Base-by-base conservation (phyloP, 805 yeast species). In the Teunomyces panamensis region DNA sequence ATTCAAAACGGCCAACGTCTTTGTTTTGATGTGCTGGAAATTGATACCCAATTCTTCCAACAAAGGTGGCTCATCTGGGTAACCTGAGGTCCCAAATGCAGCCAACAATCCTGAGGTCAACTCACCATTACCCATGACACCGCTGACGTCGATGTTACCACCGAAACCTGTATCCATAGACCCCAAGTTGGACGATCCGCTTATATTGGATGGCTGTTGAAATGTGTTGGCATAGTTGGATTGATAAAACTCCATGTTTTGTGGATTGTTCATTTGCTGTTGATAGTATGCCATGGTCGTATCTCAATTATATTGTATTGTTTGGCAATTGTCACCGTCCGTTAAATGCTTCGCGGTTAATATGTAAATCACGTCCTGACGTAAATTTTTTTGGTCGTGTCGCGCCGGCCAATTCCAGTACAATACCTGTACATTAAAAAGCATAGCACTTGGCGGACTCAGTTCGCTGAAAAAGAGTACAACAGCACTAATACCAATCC, bases 1-100 rank as follows among this genome's bases (percentile, higher is more conserved):
- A 56, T 87, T 86, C 63, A 94, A 75, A 9, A 91, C 98, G 1
- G 92, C 88, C 59, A 81, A 67, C 0, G 98, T 94, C 73, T 89
- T 94, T 30, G 81, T 75, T 57, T 84, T 81, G 54, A 94, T 92
- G 61, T 92, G 97, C 35, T 77, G 78, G 59, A 94, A 94, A 65
- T 94, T 91, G 61, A 94, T 88, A 2, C 98, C 99, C 24, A 94
- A 68, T 62, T 94, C 99, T 63, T 94, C 96, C 44, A 94, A 71
- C 41, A 94, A 72, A 2, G 97, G 90, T 0, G 96, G 91, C 65
- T 94, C 99, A n/a, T 90, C 92, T 0, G 96, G 84, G 61, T 94
- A 94, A 0, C 99, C 99, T 0, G 86, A 75, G 0, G 97, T 87
- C 1, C 97, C 88, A 59, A 94, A 85, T 0, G 98, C 99, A 3